These are phyloP conservation scores for Parietaria judaica DNA, from an alignment of 306 rosid genomes.

Conservation along the genomic window DNA sequence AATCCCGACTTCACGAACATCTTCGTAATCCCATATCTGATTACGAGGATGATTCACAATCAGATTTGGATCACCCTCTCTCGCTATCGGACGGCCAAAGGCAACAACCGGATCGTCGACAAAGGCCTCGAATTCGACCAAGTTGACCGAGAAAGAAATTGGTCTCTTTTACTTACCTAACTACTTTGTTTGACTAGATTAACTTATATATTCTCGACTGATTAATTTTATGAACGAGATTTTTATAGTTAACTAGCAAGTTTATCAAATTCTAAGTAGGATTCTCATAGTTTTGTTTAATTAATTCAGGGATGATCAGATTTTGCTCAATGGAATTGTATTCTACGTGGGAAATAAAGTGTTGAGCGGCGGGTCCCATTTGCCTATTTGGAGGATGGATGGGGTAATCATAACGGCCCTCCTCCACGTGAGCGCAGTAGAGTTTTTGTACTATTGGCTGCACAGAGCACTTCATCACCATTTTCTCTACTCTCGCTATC, in stretches of 20 bases:
- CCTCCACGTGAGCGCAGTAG: conserved; percentile 59
- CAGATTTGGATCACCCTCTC: conserved; percentile 22
- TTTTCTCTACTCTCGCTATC: conserved; percentile 61
- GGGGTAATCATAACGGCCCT: conserved; percentile 31
- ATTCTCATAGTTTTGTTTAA: neutral
- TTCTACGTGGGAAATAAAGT: conserved; percentile 22
- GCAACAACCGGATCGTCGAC: conserved; percentile 14
- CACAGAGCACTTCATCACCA: conserved; percentile 78
- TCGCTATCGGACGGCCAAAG: conserved; percentile 9
- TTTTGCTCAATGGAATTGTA: conserved; percentile 38
- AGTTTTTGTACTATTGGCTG: conserved; percentile 65
- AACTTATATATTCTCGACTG: too few species aligned
- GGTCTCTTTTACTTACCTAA: conserved; percentile 9
- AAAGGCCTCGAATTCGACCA: conserved; percentile 30
- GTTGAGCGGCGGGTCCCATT: conserved; percentile 6
- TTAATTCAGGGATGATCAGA: conserved; percentile 58
- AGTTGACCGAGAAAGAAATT: conserved; percentile 30
- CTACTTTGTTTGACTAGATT: neutral
- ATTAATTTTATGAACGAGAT: conserved; percentile 21
- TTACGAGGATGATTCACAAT: conserved; percentile 20
- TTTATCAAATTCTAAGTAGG: neutral
- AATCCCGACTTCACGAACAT: neutral
- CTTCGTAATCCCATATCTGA: neutral
- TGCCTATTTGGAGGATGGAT: conserved; percentile 46
- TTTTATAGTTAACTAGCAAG: too few species aligned